Evolutionary conservation across 441 rosid species (phyloP).

Genomic region (Adansonia grandidieri): DNA sequence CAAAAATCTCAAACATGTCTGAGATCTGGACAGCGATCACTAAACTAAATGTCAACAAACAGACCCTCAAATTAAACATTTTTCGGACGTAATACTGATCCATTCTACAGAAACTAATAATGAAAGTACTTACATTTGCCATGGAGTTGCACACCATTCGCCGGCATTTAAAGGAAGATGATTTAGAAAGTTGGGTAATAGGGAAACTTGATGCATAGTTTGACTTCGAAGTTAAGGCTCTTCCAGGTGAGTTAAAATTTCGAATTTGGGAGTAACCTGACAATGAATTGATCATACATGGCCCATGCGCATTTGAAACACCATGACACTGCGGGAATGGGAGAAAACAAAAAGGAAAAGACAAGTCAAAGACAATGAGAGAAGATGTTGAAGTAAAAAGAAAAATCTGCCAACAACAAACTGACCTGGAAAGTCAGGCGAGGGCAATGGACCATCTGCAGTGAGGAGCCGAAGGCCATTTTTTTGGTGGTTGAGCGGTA

Average conservation of each 20-base stretch:
- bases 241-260: constrained; percentile 34
- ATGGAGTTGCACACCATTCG: constrained; percentile 58
- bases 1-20: constrained; percentile 11
- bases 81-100: not conserved
- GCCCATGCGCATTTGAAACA: constrained; percentile 34
- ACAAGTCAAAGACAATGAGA: not conserved
- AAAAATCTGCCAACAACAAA: not conserved
- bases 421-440: constrained; percentile 50
- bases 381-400: not conserved
- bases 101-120: not conserved
- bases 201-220: constrained; percentile 52
- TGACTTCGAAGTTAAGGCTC: constrained; percentile 48
- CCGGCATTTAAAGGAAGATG: constrained; percentile 37
- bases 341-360: not conserved
- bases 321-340: constrained; percentile 42
- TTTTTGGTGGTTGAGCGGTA: constrained; percentile 15
- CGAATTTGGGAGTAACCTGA: constrained; percentile 34
- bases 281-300: constrained; percentile 29
- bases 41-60: constrained; percentile 6
- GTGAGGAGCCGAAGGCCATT: constrained; percentile 53
- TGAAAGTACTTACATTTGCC: constrained; percentile 48
- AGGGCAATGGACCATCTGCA: constrained; percentile 51
- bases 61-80: not conserved
- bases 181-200: constrained; percentile 41
- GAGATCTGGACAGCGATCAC: not conserved